Percentiles rank a stretch among this genome's conserved stretches.
Evolutionary conservation across 2,329 filamentous ascomycete genomes (phyloP).

Genomic region (Trichoderma sp.): DNA sequence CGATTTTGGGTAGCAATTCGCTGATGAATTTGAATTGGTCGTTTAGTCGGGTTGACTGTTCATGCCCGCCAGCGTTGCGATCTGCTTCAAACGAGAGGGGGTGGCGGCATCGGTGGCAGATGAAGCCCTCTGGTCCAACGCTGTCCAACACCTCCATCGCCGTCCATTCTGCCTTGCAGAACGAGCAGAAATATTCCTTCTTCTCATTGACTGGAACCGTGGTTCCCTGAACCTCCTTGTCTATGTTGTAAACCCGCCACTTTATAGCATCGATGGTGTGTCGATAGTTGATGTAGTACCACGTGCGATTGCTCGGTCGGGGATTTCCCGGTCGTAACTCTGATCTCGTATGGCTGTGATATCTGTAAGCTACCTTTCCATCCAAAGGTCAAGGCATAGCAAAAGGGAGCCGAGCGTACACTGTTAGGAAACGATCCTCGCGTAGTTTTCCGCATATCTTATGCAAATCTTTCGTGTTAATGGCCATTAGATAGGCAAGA

Average conservation of each 20-base stretch:
- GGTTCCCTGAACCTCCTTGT: constrained; percentile 84
- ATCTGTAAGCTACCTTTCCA: constrained; percentile 48
- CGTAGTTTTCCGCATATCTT: constrained; percentile 83
- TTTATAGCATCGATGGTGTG: constrained; percentile 96
- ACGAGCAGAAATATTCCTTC: constrained; percentile 86
- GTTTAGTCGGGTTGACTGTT: constrained; percentile 75
- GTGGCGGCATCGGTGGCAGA: constrained; percentile 77
- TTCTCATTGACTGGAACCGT: constrained; percentile 80
- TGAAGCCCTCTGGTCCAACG: constrained; percentile 71
- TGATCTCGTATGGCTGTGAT: constrained; percentile 61
- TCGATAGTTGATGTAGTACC: constrained; percentile 96
- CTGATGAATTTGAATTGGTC: constrained; percentile 80
- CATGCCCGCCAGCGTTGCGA: constrained; percentile 69
- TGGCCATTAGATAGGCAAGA: constrained; percentile 81
- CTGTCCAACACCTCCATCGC: constrained; percentile 86
- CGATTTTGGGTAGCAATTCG: constrained; percentile 75
- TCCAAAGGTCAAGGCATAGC: background rate
- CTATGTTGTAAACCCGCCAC: constrained; percentile 86
- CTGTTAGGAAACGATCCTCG: constrained; percentile 82
- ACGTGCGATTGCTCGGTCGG: constrained; percentile 82
- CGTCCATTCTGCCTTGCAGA: constrained; percentile 85
- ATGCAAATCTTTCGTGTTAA: constrained; percentile 89
- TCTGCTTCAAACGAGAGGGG: constrained; percentile 68
- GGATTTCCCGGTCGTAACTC: constrained; percentile 81
- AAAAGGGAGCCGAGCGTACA: constrained; percentile 57